These are phyloP conservation scores for Aspergillus oerlinghausenensis DNA, from an alignment of 2,329 filamentous ascomycete genomes.

Conservation along the genomic window DNA sequence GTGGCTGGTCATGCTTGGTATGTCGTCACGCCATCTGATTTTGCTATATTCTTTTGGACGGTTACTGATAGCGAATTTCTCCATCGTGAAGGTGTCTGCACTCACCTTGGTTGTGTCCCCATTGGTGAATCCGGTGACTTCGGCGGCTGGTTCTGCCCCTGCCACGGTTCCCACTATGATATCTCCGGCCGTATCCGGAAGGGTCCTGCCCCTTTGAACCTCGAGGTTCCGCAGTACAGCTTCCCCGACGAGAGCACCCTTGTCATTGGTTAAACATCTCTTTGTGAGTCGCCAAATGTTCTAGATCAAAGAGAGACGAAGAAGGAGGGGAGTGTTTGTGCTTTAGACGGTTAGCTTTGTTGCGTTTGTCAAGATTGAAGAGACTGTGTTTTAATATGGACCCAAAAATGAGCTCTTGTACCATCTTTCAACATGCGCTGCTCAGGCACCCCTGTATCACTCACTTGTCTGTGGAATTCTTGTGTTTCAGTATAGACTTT, in stretches of 20 bases:
- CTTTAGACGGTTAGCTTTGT: conserved; percentile 32
- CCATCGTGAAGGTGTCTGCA: conserved; percentile 76
- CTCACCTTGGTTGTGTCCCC: conserved; percentile 96
- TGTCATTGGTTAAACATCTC: conserved; percentile 74
- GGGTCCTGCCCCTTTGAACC: conserved; percentile 94
- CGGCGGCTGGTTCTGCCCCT: conserved; percentile 99
- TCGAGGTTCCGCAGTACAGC: conserved; percentile 88
- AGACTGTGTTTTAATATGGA: conserved; percentile 39
- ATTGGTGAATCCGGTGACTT: conserved; percentile 98
- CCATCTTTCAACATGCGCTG: conserved; percentile 11
- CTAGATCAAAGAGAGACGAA: neutral
- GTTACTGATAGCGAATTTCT: neutral
- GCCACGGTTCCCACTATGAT: conserved; percentile 99
- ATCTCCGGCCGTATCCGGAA: conserved; percentile 98
- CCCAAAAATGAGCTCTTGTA: conserved; percentile 29
- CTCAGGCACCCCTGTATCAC: conserved; percentile 15
- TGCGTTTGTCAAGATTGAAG: conserved; percentile 33
- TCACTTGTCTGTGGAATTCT: conserved; percentile 6
- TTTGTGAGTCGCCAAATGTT: conserved; percentile 4
- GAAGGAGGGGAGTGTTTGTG: conserved; percentile 13
- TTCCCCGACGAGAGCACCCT: conserved; percentile 88
- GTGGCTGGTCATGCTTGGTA: conserved; percentile 98
- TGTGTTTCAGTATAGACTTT: conserved; percentile 18
- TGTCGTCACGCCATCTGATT: conserved; percentile 12
- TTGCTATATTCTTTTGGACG: neutral